Base-by-base conservation (phyloP, 345 rosid species). In the Jatropha curcas region DNA sequence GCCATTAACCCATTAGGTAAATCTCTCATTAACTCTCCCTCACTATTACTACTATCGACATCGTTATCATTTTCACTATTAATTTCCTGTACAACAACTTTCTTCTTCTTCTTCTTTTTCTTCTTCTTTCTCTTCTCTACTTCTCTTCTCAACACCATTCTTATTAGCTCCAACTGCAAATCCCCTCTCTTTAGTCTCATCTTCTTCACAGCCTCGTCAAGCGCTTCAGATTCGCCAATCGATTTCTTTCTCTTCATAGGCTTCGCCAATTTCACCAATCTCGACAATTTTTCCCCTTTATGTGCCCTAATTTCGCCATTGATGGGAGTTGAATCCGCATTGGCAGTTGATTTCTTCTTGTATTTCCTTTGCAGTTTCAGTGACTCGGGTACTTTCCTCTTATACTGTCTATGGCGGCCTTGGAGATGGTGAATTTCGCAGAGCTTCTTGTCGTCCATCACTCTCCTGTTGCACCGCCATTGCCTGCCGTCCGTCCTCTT, bases 1-100 rank as follows among this genome's bases (percentile, higher is more conserved):
- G 90, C 93, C 99, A 95, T 95, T 48, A 92, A 70, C 13, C 98
- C 99, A 84, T 95, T 85, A 55, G 99, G 99, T 79, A 95, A 84
- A 65, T 88, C 84, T 79, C 85, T 85, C 81, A 82, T 92, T 61
- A 92, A 78, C 79, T 90, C 98, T 20, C 79, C 92, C 4, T 88
- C 80, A 48, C 72, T 68, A 25, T 68, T 68, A 52, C 72, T 74
- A 8, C 37, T 25, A 13, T 71, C 92, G 5, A 67, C 78, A 19
- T 79, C 87, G 75, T 79, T 69, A 73, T 72, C 71, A 31, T 74
- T 57, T 33, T 71, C 58, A 51, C 72, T 73, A 9, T 65, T 69
- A 51, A 37, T 33, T 33, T 71, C 72, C 53, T 78, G 68, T 50
- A 63, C 61, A 14, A n/a, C 53, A 30, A 41, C 76, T 52, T 17